Percentiles rank a stretch among this genome's conserved stretches.
phyloP scores from a whole-genome alignment of 2,329 filamentous ascomycete species.

The Leptodontidium sp. region DNA sequence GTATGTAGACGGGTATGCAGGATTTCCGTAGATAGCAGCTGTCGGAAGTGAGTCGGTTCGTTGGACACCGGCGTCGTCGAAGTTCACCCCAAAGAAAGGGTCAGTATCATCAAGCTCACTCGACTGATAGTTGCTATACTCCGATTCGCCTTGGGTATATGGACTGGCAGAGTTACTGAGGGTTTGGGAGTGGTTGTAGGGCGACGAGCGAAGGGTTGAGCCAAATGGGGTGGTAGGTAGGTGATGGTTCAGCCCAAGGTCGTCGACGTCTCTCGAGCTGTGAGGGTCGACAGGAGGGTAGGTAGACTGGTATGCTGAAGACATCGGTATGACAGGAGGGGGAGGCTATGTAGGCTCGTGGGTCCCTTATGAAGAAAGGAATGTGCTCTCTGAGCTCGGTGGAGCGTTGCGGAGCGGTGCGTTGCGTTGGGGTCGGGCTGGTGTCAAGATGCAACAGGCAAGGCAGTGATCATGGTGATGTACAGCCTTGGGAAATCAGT shows the following conservation, averaged over 20 bases:
- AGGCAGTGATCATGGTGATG: slow-evolving; percentile 40
- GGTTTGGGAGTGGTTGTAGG: slow-evolving; percentile 41
- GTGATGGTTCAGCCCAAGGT: slow-evolving; percentile 37
- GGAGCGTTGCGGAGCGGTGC: not conserved
- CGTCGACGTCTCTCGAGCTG: slow-evolving; percentile 38
- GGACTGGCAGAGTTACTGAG: slow-evolving; percentile 45
- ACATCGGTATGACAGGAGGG: slow-evolving; percentile 42
- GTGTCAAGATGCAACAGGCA: slow-evolving; percentile 37
- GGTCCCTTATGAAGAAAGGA: slow-evolving; percentile 34
- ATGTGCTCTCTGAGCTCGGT: slow-evolving; percentile 24
- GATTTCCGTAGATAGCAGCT: slow-evolving; percentile 25
- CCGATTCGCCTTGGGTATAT: slow-evolving; percentile 44
- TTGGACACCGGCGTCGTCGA: slow-evolving; percentile 40
- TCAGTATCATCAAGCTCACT: slow-evolving; percentile 45
- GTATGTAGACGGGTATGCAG: slow-evolving; percentile 28
- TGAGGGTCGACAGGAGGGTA: slow-evolving; percentile 39
- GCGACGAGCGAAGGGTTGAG: slow-evolving; percentile 42
- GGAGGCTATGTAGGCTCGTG: slow-evolving; percentile 43
- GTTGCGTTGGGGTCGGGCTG: slow-evolving; percentile 15
- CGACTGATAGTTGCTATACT: slow-evolving; percentile 43
- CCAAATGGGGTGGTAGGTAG: slow-evolving; percentile 36
- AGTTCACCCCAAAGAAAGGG: slow-evolving; percentile 47
- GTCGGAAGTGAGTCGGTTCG: slow-evolving; percentile 40
- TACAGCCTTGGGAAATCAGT: slow-evolving; percentile 37
- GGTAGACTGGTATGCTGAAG: slow-evolving; percentile 42